Base-by-base conservation (phyloP, 2,329 filamentous ascomycete genomes). In the Beauveria caledonica region DNA sequence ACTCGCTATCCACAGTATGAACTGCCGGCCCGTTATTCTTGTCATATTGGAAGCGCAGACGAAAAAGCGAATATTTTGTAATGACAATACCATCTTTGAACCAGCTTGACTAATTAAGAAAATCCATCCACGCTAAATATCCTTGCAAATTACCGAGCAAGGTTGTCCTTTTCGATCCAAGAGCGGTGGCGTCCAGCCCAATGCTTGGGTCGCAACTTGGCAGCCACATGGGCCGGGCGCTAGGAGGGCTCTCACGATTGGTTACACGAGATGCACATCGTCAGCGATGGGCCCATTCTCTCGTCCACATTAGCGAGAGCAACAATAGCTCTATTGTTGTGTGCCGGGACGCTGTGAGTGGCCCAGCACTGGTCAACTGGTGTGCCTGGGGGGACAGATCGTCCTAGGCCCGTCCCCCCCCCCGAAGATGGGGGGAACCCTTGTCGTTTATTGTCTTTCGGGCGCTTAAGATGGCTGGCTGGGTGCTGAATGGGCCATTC, bases 201-300 rank as follows among this genome's bases (percentile, higher is more conserved):
- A 55, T 25, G 27, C 39, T 40, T 33, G 52, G 52, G 52, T 45
- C 25, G 36, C 39, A 33, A 21, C 17, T 40, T 23, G 53, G 39
- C 55, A 44, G 48, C 56, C 36, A 59, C 46, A 49, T 58, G 36
- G 55, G n/a, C 48, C 48, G 48, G 48, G 56, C 56, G 56, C 56
- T 59, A 59, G 46, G 48, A 59, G 48, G 39, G 39, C 39, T 52
- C 36, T 52, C 39, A 39, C 48, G n/a, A 59, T 59, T 59, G 56
- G 56, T 36, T 36, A 45, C 33, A 45, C 56, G 48, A 45, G 46
- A 46, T 33, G 21, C 40, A 39, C 48, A 56, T 56, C 42, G 53
- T 56, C 53, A 56, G 53, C 53, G 27, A 55, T 40, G 52, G 52
- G 29, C 17, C 25, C 19, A n/a, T 25, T 33, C 9, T 13, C 19